Conservation (phyloP, 805 yeast species). For the Monosporozyma yasuniensis region DNA sequence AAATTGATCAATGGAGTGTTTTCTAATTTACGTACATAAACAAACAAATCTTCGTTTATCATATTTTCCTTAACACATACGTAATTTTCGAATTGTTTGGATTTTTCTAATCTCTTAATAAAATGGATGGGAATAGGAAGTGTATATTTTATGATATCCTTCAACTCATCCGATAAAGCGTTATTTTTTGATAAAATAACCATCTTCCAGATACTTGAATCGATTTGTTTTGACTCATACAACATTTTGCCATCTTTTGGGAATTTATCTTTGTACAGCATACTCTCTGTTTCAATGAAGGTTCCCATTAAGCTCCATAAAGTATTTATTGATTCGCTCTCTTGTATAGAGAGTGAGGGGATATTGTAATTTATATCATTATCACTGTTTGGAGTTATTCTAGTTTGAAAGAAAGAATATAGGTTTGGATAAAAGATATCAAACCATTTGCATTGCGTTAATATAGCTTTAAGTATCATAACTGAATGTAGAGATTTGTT, state of each 20-base stretch:
- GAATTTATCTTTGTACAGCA: slow-evolving; percentile 8
- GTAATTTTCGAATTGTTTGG: slow-evolving; percentile 8
- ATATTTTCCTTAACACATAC: slow-evolving; percentile 15
- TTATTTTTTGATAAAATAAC: slow-evolving; percentile 10
- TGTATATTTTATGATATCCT: slow-evolving; percentile 10
- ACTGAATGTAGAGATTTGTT: neutral
- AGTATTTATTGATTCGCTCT: neutral
- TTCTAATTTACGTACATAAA: slow-evolving; percentile 9
- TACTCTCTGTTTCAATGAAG: slow-evolving; percentile 5
- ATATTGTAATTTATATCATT: neutral
- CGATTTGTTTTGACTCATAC: slow-evolving; percentile 2
- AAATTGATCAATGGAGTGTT: neutral
- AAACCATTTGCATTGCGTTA: slow-evolving; percentile 11
- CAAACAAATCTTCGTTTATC: slow-evolving; percentile 16
- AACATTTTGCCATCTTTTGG: slow-evolving; percentile 8
- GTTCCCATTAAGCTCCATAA: slow-evolving; percentile 1
- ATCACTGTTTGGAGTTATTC: neutral
- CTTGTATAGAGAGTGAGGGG: neutral
- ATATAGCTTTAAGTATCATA: slow-evolving; percentile 9
- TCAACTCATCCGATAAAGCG: slow-evolving; percentile 8
- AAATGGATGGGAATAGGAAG: slow-evolving; percentile 15
- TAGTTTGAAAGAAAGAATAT: slow-evolving; percentile 1
- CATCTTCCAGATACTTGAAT: slow-evolving; percentile 13
- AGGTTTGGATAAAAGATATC: slow-evolving; percentile 17
- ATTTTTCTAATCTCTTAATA: slow-evolving; percentile 11